phyloP scores from a whole-genome alignment of 257 asterid genomes.

The Gentiana straminea region DNA sequence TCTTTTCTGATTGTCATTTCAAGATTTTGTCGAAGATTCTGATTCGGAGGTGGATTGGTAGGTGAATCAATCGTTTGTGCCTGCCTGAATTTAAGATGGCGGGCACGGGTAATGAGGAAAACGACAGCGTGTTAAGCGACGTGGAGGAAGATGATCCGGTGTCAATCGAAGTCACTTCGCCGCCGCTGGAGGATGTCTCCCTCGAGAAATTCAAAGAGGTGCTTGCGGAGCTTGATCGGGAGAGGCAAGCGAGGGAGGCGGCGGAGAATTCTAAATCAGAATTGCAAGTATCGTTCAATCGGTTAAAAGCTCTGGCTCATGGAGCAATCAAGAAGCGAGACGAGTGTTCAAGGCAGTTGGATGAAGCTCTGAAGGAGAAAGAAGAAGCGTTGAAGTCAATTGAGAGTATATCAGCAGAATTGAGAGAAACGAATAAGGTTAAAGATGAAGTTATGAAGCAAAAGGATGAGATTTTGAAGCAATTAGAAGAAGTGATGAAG shows the following conservation, averaged over 20 bases:
- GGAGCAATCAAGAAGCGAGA: slow-evolving; percentile 88
- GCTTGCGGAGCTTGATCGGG: slow-evolving; percentile 78
- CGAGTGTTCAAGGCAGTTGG: slow-evolving; percentile 69
- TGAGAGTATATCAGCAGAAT: slow-evolving; percentile 32
- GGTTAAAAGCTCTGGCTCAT: slow-evolving; percentile 73
- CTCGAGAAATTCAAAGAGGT: slow-evolving; percentile 55
- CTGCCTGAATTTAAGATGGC: slow-evolving; percentile 31
- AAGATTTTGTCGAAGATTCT: no score
- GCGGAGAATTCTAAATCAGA: slow-evolving; percentile 68
- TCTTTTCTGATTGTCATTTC: no score
- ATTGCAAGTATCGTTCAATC: slow-evolving; percentile 55
- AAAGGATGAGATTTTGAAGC: slow-evolving; percentile 36
- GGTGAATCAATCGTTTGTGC: background rate
- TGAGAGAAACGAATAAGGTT: slow-evolving; percentile 34
- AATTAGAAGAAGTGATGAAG: slow-evolving; percentile 56
- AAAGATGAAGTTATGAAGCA: slow-evolving; percentile 46
- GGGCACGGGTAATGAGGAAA: slow-evolving; percentile 46
- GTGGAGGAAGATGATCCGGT: slow-evolving; percentile 82
- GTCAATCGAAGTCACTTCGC: slow-evolving; percentile 28
- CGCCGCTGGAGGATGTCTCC: slow-evolving; percentile 41
- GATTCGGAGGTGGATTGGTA: no score
- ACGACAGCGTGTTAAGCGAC: slow-evolving; percentile 79
- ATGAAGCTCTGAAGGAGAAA: slow-evolving; percentile 62
- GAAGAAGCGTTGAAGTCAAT: slow-evolving; percentile 42
- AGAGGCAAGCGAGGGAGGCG: slow-evolving; percentile 59